Evolutionary conservation across 306 rosid genomes (phyloP).

Genomic region (Quercus dentata): DNA sequence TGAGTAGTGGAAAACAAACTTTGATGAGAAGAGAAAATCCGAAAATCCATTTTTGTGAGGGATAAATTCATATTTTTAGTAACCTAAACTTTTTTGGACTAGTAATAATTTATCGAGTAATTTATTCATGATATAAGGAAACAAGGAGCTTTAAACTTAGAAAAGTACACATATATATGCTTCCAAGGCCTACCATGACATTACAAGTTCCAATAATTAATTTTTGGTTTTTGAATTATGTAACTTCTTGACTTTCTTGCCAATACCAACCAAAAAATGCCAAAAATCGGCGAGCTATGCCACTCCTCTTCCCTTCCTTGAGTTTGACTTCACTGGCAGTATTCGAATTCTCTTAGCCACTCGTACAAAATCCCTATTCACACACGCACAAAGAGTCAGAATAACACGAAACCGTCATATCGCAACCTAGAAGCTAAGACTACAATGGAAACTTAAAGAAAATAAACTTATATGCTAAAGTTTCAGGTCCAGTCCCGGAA

Average conservation of each 20-base stretch:
- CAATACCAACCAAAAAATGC: conserved; percentile 11
- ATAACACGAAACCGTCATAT: neutral
- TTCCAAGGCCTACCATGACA: neutral
- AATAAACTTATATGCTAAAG: no score
- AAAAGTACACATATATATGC: neutral
- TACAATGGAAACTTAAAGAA: no score
- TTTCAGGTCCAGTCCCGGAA: no score
- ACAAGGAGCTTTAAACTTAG: neutral
- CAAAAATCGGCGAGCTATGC: conserved; percentile 13
- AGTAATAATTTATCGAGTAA: no score
- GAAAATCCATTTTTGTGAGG: no score
- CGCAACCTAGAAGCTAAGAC: no score
- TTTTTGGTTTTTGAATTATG: neutral
- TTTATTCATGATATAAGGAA: neutral
- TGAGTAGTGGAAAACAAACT: no score
- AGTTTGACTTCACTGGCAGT: conserved; percentile 56
- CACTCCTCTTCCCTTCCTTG: conserved; percentile 44
- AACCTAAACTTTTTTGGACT: no score
- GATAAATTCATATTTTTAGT: no score
- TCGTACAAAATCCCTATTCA: conserved; percentile 71
- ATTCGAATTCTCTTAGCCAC: conserved; percentile 87
- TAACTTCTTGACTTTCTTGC: conserved; percentile 27
- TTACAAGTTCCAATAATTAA: neutral
- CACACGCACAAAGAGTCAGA: neutral
- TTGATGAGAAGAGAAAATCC: no score